Percentiles rank a stretch among this genome's conserved stretches.
These are phyloP conservation scores for Cercospora citrullina DNA, from an alignment of 2,329 filamentous ascomycete species.

Conservation along the genomic window DNA sequence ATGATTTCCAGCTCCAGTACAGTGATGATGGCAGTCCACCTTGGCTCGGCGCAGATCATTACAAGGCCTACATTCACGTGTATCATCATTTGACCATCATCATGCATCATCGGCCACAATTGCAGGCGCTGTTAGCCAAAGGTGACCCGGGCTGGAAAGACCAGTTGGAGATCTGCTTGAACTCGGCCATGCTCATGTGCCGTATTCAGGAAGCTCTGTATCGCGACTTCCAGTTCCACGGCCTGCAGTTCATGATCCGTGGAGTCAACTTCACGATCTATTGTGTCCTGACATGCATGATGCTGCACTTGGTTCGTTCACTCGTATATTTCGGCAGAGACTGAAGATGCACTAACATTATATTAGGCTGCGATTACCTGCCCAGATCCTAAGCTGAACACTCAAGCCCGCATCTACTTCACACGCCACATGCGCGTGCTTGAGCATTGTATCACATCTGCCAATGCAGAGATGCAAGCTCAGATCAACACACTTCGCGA, in stretches of 20 bases:
- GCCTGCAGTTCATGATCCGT: conserved; percentile 86
- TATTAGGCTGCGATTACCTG: conserved; percentile 80
- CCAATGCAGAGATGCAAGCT: conserved; percentile 84
- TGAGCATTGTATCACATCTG: conserved; percentile 76
- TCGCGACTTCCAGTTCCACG: conserved; percentile 72
- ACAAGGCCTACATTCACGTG: conserved; percentile 82
- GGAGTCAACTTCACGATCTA: conserved; percentile 98
- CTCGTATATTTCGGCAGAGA: background rate
- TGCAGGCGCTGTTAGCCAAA: conserved; percentile 72
- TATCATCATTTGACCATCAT: conserved; percentile 86
- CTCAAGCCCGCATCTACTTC: conserved; percentile 84
- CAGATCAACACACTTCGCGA: conserved; percentile 87
- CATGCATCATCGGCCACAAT: conserved; percentile 81
- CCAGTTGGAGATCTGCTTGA: conserved; percentile 83
- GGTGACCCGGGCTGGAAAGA: conserved; percentile 81
- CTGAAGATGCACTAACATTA: background rate
- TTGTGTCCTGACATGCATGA: conserved; percentile 82
- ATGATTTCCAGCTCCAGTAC: conserved; percentile 75
- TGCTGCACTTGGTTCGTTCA: conserved; percentile 80
- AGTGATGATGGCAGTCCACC: conserved; percentile 76
- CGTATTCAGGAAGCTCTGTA: conserved; percentile 82
- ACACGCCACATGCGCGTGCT: conserved; percentile 91
- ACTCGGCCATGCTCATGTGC: conserved; percentile 80
- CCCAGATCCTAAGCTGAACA: conserved; percentile 83
- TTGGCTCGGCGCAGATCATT: conserved; percentile 76